These are phyloP conservation scores for Ustilago bromivora DNA, from an alignment of 1,284 basidiomycete genomes.

Conservation along the genomic window DNA sequence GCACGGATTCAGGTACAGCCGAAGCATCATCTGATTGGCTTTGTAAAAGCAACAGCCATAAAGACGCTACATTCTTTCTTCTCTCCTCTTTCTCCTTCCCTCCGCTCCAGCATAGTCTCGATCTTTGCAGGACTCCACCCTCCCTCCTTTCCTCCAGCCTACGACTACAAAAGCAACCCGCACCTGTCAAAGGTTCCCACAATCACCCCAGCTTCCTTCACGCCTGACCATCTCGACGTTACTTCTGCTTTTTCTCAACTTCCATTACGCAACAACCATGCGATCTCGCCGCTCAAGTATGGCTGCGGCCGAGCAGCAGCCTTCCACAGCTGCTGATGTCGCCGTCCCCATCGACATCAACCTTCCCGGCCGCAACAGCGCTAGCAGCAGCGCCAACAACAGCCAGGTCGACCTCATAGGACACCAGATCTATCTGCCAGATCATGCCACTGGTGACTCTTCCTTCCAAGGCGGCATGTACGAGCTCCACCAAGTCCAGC, in stretches of 20 bases:
- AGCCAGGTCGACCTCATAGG: slow-evolving; percentile 43
- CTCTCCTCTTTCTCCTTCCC: not conserved
- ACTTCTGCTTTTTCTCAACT: not conserved
- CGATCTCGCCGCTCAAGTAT: slow-evolving; percentile 37
- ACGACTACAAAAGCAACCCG: slow-evolving; percentile 1
- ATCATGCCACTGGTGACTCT: not conserved
- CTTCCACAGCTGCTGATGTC: slow-evolving; percentile 31
- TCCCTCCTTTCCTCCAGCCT: not conserved
- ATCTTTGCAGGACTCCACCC: slow-evolving; percentile 1
- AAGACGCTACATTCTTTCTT: not conserved
- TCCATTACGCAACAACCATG: slow-evolving; percentile 8
- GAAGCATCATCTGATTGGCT: not conserved
- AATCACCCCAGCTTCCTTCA: not conserved
- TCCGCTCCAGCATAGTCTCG: not conserved
- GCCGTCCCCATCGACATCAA: slow-evolving; percentile 44
- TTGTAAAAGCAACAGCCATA: not conserved
- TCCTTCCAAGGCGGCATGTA: slow-evolving; percentile 22
- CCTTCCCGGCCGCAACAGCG: slow-evolving; percentile 20
- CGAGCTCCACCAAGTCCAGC: slow-evolving; percentile 34
- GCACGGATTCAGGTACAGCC: slow-evolving; percentile 2
- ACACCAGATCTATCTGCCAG: slow-evolving; percentile 43
- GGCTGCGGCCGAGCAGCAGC: not conserved
- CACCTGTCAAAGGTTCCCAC: not conserved
- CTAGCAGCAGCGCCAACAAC: slow-evolving; percentile 30
- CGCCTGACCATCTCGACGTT: not conserved